Evolutionary conservation across 2,329 filamentous ascomycete species (phyloP).

Genomic region (Cytospora chrysosperma): DNA sequence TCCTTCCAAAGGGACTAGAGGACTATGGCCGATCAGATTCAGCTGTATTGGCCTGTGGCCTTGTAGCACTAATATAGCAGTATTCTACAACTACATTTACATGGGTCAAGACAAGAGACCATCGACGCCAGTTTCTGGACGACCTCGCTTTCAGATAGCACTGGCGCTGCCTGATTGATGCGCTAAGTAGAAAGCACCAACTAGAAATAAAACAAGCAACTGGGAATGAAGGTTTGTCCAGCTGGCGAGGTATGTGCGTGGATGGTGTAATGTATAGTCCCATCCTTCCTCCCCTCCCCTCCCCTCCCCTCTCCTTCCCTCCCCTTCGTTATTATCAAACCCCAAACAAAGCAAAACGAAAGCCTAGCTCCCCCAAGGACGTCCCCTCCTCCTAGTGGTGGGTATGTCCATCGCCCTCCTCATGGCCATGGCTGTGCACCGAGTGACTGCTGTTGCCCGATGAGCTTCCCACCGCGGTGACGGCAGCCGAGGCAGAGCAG

Average conservation of each 20-base stretch:
- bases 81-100: not conserved
- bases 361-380: not conserved
- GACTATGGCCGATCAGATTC: not conserved
- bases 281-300: not conserved
- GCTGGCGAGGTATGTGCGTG: not conserved
- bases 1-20: no score
- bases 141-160: not conserved
- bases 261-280: not conserved
- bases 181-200: not conserved
- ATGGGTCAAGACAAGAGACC: not conserved
- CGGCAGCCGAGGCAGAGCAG: constrained; percentile 35
- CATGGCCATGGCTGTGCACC: constrained; percentile 28
- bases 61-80: not conserved
- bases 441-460: constrained; percentile 35
- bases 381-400: constrained; percentile 23
- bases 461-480: constrained; percentile 29
- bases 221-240: not conserved
- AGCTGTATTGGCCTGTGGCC: not conserved
- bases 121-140: not conserved
- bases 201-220: not conserved
- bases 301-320: not conserved
- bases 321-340: not conserved
- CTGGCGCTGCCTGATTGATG: not conserved
- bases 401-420: constrained; percentile 37
- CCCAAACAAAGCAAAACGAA: constrained; percentile 19